Evolutionary conservation across 148 eudicot species (phyloP), one percentile per base, ranked within the genome.

Genomic region (Hydrangea macrophylla): DNA sequence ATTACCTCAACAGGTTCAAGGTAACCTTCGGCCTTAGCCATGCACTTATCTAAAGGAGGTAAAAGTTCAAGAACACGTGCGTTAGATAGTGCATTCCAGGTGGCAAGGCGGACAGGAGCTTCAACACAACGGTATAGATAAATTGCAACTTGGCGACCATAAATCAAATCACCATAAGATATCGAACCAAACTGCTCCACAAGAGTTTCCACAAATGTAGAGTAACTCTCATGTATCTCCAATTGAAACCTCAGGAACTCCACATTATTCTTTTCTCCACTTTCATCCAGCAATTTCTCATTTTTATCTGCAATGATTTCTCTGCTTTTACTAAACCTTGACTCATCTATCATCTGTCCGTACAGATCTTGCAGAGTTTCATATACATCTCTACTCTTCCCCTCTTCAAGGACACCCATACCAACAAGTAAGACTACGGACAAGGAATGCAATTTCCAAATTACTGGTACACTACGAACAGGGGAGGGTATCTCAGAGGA

Each of bases 371-470:
- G 99, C 76, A 94, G 79, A 67, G 82, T 83, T 74, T 79, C 81
- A 70, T 73, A 94, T 30, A 78, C 64, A 69, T 73, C 84, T 76
- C 92, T 82, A 73, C 82, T 90, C 80, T 78, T 85, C 70, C 80
- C 90, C 18, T 92, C 96, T 73, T 88, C 96, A 31, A 91, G 88
- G 64, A 88, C 70, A 72, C 74, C 85, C 96, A 88, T 90, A 55
- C 92, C 91, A 44, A 60, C 65, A 68, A 86, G 80, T 73, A 94
- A 77, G 45, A 74, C 74, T 53, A 80, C 83, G 37, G 99, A 90
- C 70, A 94, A 64, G 26, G 93, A 88, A 75, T 94, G 97, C 82
- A 94, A 72, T 83, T 84, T 94, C 99, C 97, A 90, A 55, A 84
- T 80, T 40, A 90, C 67, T 7, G 92, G 87, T 55, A 87, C 82